Evolutionary conservation across 177 flowering plant genomes (phyloP).

Genomic region (Vitis hybrid): DNA sequence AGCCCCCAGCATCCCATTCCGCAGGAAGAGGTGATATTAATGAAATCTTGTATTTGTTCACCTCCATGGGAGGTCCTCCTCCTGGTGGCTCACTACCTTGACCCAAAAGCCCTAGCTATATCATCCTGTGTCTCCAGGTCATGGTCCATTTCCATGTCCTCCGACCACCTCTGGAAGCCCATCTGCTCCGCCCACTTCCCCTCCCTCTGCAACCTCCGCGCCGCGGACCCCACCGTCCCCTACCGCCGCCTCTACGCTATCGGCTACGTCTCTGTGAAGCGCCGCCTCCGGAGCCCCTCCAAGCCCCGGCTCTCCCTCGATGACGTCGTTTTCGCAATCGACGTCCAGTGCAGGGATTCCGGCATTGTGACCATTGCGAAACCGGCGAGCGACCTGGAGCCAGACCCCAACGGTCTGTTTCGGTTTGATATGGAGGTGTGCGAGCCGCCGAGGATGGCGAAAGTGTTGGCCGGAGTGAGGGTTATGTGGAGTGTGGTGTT

Average conservation of each 20-base stretch:
- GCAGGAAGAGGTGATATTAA: too few species aligned
- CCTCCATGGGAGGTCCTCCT: slow-evolving; percentile 49
- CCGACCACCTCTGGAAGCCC: slow-evolving; percentile 56
- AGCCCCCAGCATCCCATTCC: not conserved
- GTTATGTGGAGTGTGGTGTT: slow-evolving; percentile 51
- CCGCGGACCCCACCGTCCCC: slow-evolving; percentile 23
- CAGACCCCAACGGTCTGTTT: slow-evolving; percentile 32
- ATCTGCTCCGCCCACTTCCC: slow-evolving; percentile 46
- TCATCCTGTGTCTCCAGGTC: slow-evolving; percentile 59
- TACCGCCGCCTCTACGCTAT: slow-evolving; percentile 41
- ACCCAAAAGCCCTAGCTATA: slow-evolving; percentile 52
- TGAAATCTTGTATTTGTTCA: not conserved
- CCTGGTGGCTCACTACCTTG: slow-evolving; percentile 43
- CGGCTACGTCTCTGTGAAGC: slow-evolving; percentile 31
- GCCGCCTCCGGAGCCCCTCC: slow-evolving; percentile 29
- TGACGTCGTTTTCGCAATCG: slow-evolving; percentile 37
- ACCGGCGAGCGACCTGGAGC: slow-evolving; percentile 14
- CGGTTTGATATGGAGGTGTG: slow-evolving; percentile 32
- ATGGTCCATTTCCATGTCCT: slow-evolving; percentile 46
- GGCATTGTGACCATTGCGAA: slow-evolving; percentile 6
- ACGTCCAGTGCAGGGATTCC: slow-evolving; percentile 4
- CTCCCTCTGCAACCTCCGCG: slow-evolving; percentile 38
- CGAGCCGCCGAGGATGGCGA: not conserved
- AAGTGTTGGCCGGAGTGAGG: slow-evolving; percentile 22
- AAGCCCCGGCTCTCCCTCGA: slow-evolving; percentile 38